Evolutionary conservation across 345 rosid species (phyloP), one percentile per base, ranked within the genome.

Genomic region (Eucalyptus decipiens): DNA sequence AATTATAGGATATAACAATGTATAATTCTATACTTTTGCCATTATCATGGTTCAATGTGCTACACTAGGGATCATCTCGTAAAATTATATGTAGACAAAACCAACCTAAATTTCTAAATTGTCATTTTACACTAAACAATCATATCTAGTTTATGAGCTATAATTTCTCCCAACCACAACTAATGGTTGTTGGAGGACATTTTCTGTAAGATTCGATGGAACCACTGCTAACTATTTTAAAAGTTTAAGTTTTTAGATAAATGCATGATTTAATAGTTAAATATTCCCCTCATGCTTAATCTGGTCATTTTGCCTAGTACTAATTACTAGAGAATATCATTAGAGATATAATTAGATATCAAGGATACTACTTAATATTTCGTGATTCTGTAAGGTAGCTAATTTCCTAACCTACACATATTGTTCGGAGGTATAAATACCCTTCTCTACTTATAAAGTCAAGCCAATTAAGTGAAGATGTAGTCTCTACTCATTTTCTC

Each of bases 221-320:
- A 51, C 4, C 0, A 51, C 0, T 0, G 1, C 1, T 0, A 2
- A 51, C 0, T 51, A 0, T 18, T 51, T 0, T 18, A 51, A 51
- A 51, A 51, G 0, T 0, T 51, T 51, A 18, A 51, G 0, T 51
- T 51, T 0, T 7, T 51, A 18, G 1, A 0, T 18, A 3, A 51
- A 51, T 51, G 0, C 4, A 1, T 3, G 16, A 51, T 1, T 51
- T 51, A 51, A 18, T 7, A 7, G 18, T 51, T 51, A 51, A 18
- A 51, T 18, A 51, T 51, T 51, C 23, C 8, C 56, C 2, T 51
- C 56, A 18, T 51, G 0, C 9, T 7, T 51, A 51, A 3, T 0
- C 23, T 18, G 0, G 0, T 51, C 54, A 0, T 51, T 51, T 51
- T 51, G 0, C 56, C 9, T 51, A 51, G 23, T 1, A 51, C 56